Percentiles rank a stretch among this genome's conserved stretches.
These are phyloP conservation scores for Phytophthora lateralis DNA, from an alignment of 352 stramenopile genomes.

Conservation along the genomic window DNA sequence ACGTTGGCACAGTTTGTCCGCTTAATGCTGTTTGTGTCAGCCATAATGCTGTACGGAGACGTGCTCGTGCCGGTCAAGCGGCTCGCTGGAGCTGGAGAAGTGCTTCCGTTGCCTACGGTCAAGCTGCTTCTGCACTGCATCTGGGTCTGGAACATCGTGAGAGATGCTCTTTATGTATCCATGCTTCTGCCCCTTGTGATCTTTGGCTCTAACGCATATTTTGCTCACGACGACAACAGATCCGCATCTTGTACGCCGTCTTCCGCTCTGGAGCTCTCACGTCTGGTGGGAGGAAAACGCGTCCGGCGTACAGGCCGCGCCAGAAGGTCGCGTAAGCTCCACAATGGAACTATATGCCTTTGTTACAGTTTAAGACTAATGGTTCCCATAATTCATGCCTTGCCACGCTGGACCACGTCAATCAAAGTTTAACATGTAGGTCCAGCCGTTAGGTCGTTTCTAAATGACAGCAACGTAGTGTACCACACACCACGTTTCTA, in stretches of 20 bases:
- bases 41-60: conserved; percentile 64
- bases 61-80: conserved; percentile 47
- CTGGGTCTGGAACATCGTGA: conserved; percentile 48
- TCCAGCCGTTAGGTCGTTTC: background rate
- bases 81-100: conserved; percentile 17
- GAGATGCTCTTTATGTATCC: conserved; percentile 15
- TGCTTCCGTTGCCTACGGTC: conserved; percentile 5
- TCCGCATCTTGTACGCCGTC: conserved; percentile 39
- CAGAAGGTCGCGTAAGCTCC: conserved; percentile 28
- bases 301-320: conserved; percentile 14
- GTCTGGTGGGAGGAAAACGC: conserved; percentile 10
- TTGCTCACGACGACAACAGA: conserved; percentile 12
- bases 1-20: conserved; percentile 53
- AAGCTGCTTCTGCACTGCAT: conserved; percentile 47
- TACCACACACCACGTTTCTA: conserved; percentile 8
- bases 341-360: conserved; percentile 1
- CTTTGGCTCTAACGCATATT: background rate
- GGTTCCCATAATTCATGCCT: too few species aligned
- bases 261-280: conserved; percentile 40
- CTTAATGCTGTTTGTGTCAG: conserved; percentile 58
- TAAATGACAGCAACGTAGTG: background rate
- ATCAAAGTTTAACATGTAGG: too few species aligned
- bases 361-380: background rate
- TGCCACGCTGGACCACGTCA: too few species aligned
- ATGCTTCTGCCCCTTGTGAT: background rate